Percentiles rank a stretch among this genome's conserved stretches.
phyloP scores from a whole-genome alignment of 192 early-diverging fungal species.

The Allomyces arbusculus region DNA sequence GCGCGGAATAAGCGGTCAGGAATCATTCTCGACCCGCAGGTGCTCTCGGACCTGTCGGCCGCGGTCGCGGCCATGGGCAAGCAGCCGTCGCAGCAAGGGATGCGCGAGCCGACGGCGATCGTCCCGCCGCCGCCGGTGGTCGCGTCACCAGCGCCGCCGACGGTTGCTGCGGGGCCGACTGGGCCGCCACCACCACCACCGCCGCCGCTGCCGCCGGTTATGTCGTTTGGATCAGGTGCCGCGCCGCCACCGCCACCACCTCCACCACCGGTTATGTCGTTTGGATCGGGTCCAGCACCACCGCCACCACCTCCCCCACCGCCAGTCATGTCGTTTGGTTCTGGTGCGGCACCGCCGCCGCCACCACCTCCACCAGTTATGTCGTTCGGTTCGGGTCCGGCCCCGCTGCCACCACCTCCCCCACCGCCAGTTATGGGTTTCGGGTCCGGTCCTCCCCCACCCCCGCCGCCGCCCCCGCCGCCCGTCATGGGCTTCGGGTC shows the following conservation, averaged over 20 bases:
- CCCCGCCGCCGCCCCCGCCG: constrained; percentile 8
- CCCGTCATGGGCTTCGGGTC: not conserved
- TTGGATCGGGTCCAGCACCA: not conserved
- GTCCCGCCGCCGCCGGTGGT: too few species aligned
- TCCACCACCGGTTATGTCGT: constrained; percentile 10
- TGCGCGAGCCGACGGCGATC: too few species aligned
- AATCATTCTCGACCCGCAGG: too few species aligned
- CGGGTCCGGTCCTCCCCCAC: not conserved
- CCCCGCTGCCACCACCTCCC: constrained; percentile 11
- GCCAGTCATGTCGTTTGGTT: not conserved
- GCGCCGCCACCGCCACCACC: constrained; percentile 11
- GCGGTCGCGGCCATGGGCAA: too few species aligned
- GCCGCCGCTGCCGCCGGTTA: not conserved
- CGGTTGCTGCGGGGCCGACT: too few species aligned
- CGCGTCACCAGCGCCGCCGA: too few species aligned
- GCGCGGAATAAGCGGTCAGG: too few species aligned
- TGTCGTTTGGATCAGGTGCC: not conserved
- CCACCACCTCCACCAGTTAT: not conserved
- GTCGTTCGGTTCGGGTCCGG: not conserved
- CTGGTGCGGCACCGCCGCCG: too few species aligned
- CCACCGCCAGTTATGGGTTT: constrained; percentile 10
- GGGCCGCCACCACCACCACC: constrained; percentile 4
- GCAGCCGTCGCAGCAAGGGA: too few species aligned
- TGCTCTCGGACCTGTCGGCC: too few species aligned
- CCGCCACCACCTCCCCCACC: constrained; percentile 8